Percentiles rank a stretch among this genome's conserved stretches.
Evolutionary conservation across 2,329 filamentous ascomycete species (phyloP).

Genomic region (Ceratocystis alfenasii): DNA sequence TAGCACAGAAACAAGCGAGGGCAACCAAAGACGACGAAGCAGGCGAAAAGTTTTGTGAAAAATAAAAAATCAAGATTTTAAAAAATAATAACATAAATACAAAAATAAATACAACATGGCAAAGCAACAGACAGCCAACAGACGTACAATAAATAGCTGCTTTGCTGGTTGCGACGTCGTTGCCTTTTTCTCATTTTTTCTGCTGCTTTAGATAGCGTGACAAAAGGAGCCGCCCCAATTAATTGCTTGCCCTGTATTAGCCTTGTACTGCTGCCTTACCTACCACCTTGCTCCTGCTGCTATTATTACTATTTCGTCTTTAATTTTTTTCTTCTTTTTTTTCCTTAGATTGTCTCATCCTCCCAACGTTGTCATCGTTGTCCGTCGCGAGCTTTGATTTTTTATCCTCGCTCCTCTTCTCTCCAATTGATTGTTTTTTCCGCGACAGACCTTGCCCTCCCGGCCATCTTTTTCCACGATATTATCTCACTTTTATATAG

Average conservation of each 20-base stretch:
- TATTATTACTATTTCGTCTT: neutral
- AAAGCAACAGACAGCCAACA: neutral
- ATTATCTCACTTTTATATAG: constrained; percentile 10
- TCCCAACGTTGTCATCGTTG: neutral
- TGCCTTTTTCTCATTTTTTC: neutral
- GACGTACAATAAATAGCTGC: neutral
- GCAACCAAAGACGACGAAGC: neutral
- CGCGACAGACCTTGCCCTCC: constrained; percentile 6
- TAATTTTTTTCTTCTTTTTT: neutral
- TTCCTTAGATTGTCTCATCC: constrained; percentile 9
- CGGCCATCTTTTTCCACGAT: constrained; percentile 11
- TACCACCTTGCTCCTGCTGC: neutral
- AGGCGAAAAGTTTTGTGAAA: neutral
- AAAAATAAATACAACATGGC: no score
- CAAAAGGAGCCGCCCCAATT: neutral
- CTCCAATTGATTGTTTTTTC: constrained; percentile 10
- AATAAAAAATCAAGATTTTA: no score
- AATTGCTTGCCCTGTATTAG: neutral
- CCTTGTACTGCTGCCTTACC: neutral
- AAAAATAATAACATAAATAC: no score
- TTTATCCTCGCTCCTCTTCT: constrained; percentile 11
- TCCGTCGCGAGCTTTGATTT: constrained; percentile 13
- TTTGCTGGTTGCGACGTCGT: neutral
- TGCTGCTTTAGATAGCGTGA: neutral
- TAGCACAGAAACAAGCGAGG: neutral